Conservation (phyloP, 345 rosid species). For the Lenwebbia sp. region DNA sequence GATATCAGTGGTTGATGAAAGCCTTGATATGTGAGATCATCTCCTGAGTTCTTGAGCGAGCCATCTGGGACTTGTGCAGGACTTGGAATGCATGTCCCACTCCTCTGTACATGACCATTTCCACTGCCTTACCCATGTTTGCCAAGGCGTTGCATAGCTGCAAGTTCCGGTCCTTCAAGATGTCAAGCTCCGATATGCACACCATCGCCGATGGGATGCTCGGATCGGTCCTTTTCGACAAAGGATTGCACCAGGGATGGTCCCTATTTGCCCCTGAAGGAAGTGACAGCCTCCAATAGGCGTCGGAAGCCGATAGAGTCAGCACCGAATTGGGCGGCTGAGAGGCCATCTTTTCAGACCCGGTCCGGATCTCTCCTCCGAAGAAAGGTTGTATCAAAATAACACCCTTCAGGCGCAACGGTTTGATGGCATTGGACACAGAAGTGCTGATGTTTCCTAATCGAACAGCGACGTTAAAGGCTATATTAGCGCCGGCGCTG, state of each 20-base stretch:
- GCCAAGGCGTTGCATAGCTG: slow-evolving; percentile 31
- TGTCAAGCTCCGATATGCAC: slow-evolving; percentile 60
- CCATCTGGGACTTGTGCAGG: slow-evolving; percentile 43
- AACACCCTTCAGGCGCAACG: slow-evolving; percentile 21
- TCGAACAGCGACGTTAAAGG: slow-evolving; percentile 33
- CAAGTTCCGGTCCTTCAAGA: slow-evolving; percentile 54
- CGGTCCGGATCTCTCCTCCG: slow-evolving; percentile 45
- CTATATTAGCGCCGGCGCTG: slow-evolving; percentile 66
- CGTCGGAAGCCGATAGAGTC: slow-evolving; percentile 44
- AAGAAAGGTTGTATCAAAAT: slow-evolving; percentile 57
- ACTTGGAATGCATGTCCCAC: slow-evolving; percentile 90
- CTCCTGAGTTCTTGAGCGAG: slow-evolving; percentile 37
- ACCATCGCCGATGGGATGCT: slow-evolving; percentile 28
- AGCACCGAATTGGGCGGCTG: slow-evolving; percentile 37
- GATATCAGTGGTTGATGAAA: slow-evolving; percentile 18
- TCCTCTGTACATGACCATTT: slow-evolving; percentile 41
- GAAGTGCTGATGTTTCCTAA: not conserved
- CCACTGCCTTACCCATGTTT: slow-evolving; percentile 24
- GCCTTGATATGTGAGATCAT: slow-evolving; percentile 44
- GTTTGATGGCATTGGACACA: not conserved
- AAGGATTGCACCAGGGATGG: slow-evolving; percentile 74
- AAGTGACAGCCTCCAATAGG: slow-evolving; percentile 68
- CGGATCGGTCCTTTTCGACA: not conserved
- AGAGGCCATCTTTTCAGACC: slow-evolving; percentile 37
- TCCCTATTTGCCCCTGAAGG: slow-evolving; percentile 55